A percentile compares a stretch with the other conserved stretches of the same genome.
phyloP scores from a whole-genome alignment of 1,284 basidiomycete species.

The Rugosomyces carneus region DNA sequence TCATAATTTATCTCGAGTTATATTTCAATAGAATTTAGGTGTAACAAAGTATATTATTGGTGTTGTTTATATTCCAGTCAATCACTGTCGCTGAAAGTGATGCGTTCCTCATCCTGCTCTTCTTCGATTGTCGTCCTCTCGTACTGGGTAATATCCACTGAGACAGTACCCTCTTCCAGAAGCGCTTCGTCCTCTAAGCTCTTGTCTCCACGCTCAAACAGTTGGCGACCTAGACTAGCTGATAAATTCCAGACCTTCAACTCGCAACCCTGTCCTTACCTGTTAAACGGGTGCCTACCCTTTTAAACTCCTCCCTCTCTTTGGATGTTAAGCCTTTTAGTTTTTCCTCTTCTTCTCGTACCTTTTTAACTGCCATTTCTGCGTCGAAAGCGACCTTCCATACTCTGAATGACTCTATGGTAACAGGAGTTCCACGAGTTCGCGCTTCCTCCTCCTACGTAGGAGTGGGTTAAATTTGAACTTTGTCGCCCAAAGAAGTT shows the following conservation, averaged over 20 bases:
- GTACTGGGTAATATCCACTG: constrained; percentile 85
- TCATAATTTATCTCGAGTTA: not conserved
- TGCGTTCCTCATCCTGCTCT: constrained; percentile 54
- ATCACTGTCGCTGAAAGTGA: constrained; percentile 81
- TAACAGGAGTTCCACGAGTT: constrained; percentile 88
- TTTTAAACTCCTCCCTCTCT: constrained; percentile 87
- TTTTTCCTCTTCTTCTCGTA: constrained; percentile 77
- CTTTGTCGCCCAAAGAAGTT: too few relatives aligned
- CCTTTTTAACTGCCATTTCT: constrained; percentile 55
- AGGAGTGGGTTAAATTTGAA: not conserved
- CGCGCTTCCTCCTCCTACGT: constrained; percentile 80
- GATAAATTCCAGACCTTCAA: constrained; percentile 1
- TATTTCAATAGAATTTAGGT: not conserved
- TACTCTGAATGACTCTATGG: constrained; percentile 68
- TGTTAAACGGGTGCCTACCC: constrained; percentile 53
- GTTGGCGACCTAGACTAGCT: constrained; percentile 65
- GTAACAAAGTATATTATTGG: too few relatives aligned
- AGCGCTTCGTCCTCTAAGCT: constrained; percentile 73
- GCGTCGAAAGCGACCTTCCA: constrained; percentile 82
- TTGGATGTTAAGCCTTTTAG: constrained; percentile 72
- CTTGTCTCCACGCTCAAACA: constrained; percentile 77
- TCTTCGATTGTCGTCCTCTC: constrained; percentile 55
- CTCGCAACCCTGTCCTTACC: constrained; percentile 42
- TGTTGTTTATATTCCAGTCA: constrained; percentile 24
- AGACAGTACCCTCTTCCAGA: constrained; percentile 77